Base-by-base conservation (phyloP, 73 alveolate genomes). In the Durusdinium trenchii region DNA sequence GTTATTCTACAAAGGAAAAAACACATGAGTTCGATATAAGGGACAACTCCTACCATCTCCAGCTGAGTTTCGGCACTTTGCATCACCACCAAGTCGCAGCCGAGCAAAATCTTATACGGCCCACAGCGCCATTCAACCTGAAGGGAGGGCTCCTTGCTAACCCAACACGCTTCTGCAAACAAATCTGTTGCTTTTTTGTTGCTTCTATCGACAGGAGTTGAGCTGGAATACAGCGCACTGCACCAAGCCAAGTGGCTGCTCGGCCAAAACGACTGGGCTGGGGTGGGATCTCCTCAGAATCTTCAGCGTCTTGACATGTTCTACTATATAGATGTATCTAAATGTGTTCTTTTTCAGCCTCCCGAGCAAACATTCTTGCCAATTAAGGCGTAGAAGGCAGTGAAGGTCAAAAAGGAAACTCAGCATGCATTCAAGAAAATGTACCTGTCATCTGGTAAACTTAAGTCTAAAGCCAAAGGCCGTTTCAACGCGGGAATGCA, bases 51-150 rank as follows among this genome's bases (percentile, higher is more conserved):
- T 79, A 26, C 36, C 81, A 26, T 18, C 30, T 81, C 46, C 69
- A 47, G 16, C 91, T 69, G 43, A 86, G 50, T 60, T 32, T 57
- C 95, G 23, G 86, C 97, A 46, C 97, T 90, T 36, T 60, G 97
- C 87, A 90, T 48, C 75, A 90, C 97, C 40, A 90, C 97, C 46
- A 90, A 51, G 97, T 90, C 97, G 75, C 97, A 90, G 61, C 97
- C 97, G 54, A 90, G 76, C 75, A 90, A 75, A 23, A 90, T 69
- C 42, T 90, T 90, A 87, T 90, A 90, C 45, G 97, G 97, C 62
- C 97, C 97, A 51, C 97, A 90, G 12, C 54, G 86, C 97, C 97
- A 90, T 54, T 90, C 97, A 9, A 90, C 97, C 97, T 64, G 54
- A 35, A 45, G 64, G 71, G n/a, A 23, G 30, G n/a, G 30, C 30